Percentiles rank a stretch among this genome's conserved stretches.
phyloP scores from a whole-genome alignment of 768 basidiomycete genomes.

The Zangia roseola region DNA sequence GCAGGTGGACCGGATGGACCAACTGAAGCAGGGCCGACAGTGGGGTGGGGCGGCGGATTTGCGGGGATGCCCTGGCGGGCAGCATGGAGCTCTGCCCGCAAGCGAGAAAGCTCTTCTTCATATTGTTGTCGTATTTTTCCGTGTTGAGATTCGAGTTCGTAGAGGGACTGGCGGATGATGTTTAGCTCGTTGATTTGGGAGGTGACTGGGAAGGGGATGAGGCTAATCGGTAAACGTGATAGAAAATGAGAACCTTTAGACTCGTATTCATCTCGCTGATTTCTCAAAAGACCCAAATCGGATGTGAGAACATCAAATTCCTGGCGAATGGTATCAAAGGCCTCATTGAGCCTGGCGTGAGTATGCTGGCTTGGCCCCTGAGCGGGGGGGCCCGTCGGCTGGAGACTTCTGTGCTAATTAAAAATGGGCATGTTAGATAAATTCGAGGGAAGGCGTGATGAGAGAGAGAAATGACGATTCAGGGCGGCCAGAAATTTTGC shows the following conservation, averaged over 20 bases:
- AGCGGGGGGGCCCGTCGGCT: slow-evolving; percentile 48
- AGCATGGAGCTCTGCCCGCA: slow-evolving; percentile 66
- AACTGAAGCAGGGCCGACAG: slow-evolving; percentile 33
- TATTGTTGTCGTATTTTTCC: slow-evolving; percentile 83
- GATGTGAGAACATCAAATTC: slow-evolving; percentile 78
- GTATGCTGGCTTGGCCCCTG: slow-evolving; percentile 41
- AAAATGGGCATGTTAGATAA: slow-evolving; percentile 16
- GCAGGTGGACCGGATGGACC: slow-evolving; percentile 35
- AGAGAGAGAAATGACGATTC: neutral
- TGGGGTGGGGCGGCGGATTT: slow-evolving; percentile 35
- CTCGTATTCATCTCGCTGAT: slow-evolving; percentile 88
- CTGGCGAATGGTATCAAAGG: slow-evolving; percentile 75
- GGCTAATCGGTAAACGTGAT: slow-evolving; percentile 1
- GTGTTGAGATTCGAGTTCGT: slow-evolving; percentile 89
- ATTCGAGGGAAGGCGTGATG: neutral
- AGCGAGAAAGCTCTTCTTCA: slow-evolving; percentile 76
- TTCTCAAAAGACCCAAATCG: slow-evolving; percentile 66
- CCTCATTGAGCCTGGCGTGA: slow-evolving; percentile 61
- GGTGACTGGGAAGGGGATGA: slow-evolving; percentile 47
- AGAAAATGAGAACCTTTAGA: slow-evolving; percentile 57
- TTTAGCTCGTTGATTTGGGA: slow-evolving; percentile 88
- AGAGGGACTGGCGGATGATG: slow-evolving; percentile 84
- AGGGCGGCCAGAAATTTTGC: slow-evolving; percentile 27
- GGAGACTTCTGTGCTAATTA: slow-evolving; percentile 51
- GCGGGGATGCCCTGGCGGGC: slow-evolving; percentile 41